phyloP scores from a whole-genome alignment of 371 early-diverging fungal species.

The Quaeritorhiza haematococci region DNA sequence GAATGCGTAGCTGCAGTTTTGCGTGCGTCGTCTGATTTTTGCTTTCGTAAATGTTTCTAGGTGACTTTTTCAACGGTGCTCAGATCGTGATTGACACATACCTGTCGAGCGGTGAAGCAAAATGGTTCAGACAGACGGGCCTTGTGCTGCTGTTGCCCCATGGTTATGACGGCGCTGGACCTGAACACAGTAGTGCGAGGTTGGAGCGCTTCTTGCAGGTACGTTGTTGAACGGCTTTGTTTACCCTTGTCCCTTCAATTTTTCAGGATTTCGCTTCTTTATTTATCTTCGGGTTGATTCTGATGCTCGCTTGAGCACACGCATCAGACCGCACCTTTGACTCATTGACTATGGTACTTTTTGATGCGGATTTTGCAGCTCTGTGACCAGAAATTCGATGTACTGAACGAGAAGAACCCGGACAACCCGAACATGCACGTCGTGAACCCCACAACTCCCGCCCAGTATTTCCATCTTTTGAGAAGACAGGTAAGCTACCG shows the following conservation, averaged over 20 bases:
- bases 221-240: background rate
- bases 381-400: conserved; percentile 72
- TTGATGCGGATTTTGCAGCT: conserved; percentile 48
- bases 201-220: conserved; percentile 94
- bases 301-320: too few relatives aligned
- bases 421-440: conserved; percentile 86
- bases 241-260: too few relatives aligned
- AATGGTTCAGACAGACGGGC: conserved; percentile 90
- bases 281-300: too few relatives aligned
- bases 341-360: background rate
- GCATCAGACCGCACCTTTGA: too few relatives aligned
- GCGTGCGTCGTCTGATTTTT: background rate
- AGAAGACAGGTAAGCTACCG: conserved; percentile 65
- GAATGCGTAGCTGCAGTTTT: background rate
- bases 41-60: too few relatives aligned
- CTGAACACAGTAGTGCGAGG: conserved; percentile 88
- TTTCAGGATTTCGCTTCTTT: conserved; percentile 3
- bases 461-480: conserved; percentile 93
- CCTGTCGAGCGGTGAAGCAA: conserved; percentile 81
- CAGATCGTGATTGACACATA: conserved; percentile 94
- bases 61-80: conserved; percentile 93
- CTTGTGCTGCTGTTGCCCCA: conserved; percentile 91
- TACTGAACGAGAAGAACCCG: conserved; percentile 40
- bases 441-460: conserved; percentile 80
- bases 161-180: conserved; percentile 95